Evolutionary conservation across 176 grass and related monocot species (phyloP), one percentile per base, ranked within the genome.

Genomic region (Oryza glaberrima): DNA sequence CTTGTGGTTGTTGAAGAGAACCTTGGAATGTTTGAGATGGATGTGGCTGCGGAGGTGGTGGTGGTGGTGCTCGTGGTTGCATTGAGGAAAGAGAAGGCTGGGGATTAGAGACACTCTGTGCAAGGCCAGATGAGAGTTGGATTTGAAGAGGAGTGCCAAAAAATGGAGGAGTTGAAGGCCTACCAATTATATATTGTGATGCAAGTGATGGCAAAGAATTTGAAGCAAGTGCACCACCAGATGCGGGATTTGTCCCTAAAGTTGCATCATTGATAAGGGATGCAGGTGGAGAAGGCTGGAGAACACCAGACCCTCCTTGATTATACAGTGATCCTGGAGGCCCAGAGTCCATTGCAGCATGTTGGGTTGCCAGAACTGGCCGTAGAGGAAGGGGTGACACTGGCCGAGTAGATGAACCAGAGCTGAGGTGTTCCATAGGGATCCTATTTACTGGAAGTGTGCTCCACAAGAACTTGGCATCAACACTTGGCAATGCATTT

Each of bases 21-120:
- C 76, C 82, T 47, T 98, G 96, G 8, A 78, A 83, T 73, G 87
- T 76, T 77, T 98, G 96, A 68, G 93, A 88, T 51, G 93, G 96
- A 86, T 93, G 93, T 78, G 96, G 96, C 47, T 94, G 82, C 79
- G 90, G 93, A 17, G 93, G 93, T 60, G 96, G 96, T 22, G 93
- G 91, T 75, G 87, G 94, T 26, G 91, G 88, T 87, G 85, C 82
- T 7, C 86, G 89, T 63, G 86, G 75, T 74, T 89, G 88, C 70
- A 88, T 68, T 30, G 82, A 88, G 61, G 80, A 88, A 81, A 88
- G 45, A 75, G 91, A 85, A 77, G 86, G 36, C 75, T 86, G 89
- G 69, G 87, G 75, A 71, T 86, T 83, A 70, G 89, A 88, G 61
- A 89, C 76, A 47, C 76, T 87, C 77, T 94, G 90, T 70, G 78